phyloP scores from a whole-genome alignment of 768 basidiomycete genomes.

The Lactarius evosmus region DNA sequence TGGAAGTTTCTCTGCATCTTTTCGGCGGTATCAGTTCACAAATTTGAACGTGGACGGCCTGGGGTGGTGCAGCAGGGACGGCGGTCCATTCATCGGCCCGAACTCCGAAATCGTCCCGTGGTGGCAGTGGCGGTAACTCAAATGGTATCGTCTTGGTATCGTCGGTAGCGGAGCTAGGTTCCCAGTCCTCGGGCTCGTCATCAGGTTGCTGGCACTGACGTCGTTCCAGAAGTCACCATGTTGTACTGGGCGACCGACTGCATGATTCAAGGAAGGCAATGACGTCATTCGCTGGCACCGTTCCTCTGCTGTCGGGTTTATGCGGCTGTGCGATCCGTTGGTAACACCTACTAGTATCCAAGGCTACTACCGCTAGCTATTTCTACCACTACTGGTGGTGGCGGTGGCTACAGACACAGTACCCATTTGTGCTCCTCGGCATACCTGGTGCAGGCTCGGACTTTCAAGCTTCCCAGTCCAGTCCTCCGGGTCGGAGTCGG shows the following conservation, averaged over 20 bases:
- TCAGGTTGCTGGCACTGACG: not conserved
- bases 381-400: not conserved
- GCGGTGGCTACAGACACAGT: not conserved
- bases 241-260: not conserved
- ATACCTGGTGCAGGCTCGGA: not conserved
- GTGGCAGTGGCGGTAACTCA: not conserved
- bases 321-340: not conserved
- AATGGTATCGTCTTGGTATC: not conserved
- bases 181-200: no score
- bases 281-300: not conserved
- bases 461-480: not conserved
- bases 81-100: not conserved
- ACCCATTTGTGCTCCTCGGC: not conserved
- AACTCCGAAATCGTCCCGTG: not conserved
- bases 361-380: not conserved
- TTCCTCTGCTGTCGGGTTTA: not conserved
- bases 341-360: not conserved
- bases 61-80: no score
- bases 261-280: not conserved
- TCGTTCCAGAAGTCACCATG: not conserved
- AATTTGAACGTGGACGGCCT: not conserved
- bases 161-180: not conserved
- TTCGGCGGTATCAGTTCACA: not conserved
- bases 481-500: not conserved
- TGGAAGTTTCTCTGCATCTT: not conserved